Percentiles rank a stretch among this genome's conserved stretches.
Conservation (phyloP, 2,329 filamentous ascomycete species). For the Graphilbum ipis-grandicollis region DNA sequence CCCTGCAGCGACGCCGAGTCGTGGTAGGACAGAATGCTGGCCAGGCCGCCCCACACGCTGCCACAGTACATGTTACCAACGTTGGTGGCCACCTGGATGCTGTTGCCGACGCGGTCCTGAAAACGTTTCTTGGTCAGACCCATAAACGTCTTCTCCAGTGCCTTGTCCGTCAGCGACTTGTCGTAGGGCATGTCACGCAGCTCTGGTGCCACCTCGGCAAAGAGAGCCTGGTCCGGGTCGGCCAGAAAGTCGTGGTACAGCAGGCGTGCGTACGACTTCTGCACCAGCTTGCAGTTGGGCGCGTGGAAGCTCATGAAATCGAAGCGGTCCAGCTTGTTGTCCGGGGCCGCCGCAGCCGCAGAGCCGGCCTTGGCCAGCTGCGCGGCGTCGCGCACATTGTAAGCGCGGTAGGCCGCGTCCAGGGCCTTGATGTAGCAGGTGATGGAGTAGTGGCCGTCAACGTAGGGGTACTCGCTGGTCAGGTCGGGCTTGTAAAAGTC, state of each 20-base stretch:
- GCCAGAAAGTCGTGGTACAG: constrained; percentile 73
- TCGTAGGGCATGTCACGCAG: constrained; percentile 64
- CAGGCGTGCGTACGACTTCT: constrained; percentile 70
- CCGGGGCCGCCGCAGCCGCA: constrained; percentile 40
- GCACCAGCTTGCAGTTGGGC: constrained; percentile 73
- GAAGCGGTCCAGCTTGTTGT: constrained; percentile 65
- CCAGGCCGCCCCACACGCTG: constrained; percentile 63
- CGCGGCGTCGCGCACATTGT: constrained; percentile 54
- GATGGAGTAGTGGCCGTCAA: constrained; percentile 70
- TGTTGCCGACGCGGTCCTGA: constrained; percentile 56
- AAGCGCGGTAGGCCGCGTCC: constrained; percentile 66
- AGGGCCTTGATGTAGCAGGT: constrained; percentile 70
- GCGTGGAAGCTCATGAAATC: constrained; percentile 73
- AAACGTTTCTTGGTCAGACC: constrained; percentile 68
- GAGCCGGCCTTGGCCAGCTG: constrained; percentile 21
- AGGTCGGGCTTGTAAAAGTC: constrained; percentile 86
- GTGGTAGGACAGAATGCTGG: constrained; percentile 48
- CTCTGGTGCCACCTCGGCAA: constrained; percentile 60
- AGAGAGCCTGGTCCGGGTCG: constrained; percentile 48
- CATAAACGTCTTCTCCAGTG: constrained; percentile 78
- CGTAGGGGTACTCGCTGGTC: constrained; percentile 72
- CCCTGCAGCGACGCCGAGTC: constrained; percentile 45
- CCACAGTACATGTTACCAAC: constrained; percentile 54
- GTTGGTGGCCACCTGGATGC: constrained; percentile 60
- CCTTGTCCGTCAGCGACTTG: constrained; percentile 65